A percentile compares a stretch with the other conserved stretches of the same genome.
Conservation (phyloP, 2,329 filamentous ascomycete genomes). For the Thelonectria blattea region DNA sequence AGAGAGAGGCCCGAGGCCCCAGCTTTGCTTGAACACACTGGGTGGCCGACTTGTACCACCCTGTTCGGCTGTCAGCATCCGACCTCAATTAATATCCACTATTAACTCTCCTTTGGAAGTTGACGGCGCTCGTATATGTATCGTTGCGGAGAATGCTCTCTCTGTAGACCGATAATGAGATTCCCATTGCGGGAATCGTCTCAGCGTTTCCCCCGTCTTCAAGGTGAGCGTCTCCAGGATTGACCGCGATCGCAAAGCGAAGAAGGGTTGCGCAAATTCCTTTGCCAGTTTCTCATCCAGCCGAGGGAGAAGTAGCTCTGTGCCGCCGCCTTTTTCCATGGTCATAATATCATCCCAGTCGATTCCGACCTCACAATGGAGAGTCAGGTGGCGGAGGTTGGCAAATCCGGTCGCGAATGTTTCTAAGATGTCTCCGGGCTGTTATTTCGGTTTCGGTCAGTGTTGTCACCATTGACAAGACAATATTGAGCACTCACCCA, state of each 20-base stretch:
- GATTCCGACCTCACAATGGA: neutral
- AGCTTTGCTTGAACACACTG: too few relatives aligned
- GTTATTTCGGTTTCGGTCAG: neutral
- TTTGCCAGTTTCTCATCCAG: neutral
- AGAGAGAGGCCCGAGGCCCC: too few relatives aligned
- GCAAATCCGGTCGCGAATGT: neutral
- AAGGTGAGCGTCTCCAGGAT: neutral
- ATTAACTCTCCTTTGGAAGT: neutral
- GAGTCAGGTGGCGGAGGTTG: neutral
- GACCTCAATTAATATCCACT: neutral
- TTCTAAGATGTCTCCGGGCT: neutral
- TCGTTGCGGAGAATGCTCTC: neutral
- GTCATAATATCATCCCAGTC: neutral
- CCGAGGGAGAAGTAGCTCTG: neutral
- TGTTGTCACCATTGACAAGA: neutral
- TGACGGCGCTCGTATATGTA: neutral
- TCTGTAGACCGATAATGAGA: neutral
- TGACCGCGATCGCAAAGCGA: neutral
- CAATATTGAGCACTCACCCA: neutral
- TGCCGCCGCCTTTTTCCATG: neutral
- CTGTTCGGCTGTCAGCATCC: neutral
- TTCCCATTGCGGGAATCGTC: neutral
- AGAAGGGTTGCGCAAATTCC: slow-evolving; percentile 1
- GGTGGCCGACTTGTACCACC: too few relatives aligned
- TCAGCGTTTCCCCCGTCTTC: neutral